phyloP scores from a whole-genome alignment of 78 protist genomes.

The Planoprotostelium fungivorum region DNA sequence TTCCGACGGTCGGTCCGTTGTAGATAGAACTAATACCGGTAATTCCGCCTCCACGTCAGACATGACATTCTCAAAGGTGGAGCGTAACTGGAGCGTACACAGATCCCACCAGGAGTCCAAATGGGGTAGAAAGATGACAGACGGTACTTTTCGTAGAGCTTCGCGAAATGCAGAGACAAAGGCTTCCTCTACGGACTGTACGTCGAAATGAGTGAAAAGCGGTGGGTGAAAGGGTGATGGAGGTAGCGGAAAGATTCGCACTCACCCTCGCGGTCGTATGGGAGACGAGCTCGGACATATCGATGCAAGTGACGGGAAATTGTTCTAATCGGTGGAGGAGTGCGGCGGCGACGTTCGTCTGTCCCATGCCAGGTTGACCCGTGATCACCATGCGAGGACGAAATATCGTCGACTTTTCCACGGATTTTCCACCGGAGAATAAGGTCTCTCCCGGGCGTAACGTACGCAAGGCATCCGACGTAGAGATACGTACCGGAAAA shows the following conservation, averaged over 20 bases:
- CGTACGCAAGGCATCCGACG: too few species aligned
- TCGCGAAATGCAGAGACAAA: conserved; percentile 31
- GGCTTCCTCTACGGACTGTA: conserved; percentile 33
- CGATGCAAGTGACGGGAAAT: conserved; percentile 32
- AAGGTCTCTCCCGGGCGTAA: conserved; percentile 6
- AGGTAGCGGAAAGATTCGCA: background rate
- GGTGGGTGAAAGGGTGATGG: background rate
- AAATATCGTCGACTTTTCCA: conserved; percentile 28
- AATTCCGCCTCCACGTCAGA: conserved; percentile 16
- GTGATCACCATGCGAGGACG: conserved; percentile 33
- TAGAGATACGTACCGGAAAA: too few species aligned
- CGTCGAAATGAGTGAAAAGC: background rate
- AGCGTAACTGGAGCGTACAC: conserved; percentile 17
- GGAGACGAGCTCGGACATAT: conserved; percentile 14
- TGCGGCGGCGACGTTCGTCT: conserved; percentile 32
- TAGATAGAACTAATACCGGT: conserved; percentile 29
- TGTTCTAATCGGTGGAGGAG: conserved; percentile 29
- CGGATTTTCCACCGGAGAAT: conserved; percentile 3
- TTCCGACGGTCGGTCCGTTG: conserved; percentile 5
- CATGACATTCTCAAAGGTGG: conserved; percentile 6
- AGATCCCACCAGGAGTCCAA: conserved; percentile 21
- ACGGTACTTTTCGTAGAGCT: conserved; percentile 30
- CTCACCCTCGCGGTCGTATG: conserved; percentile 30
- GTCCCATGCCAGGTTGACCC: conserved; percentile 47
- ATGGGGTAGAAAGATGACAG: conserved; percentile 36